A percentile compares a stretch with the other conserved stretches of the same genome.
Evolutionary conservation across 2,329 filamentous ascomycete genomes (phyloP).

Genomic region (Sporothrix inflata): DNA sequence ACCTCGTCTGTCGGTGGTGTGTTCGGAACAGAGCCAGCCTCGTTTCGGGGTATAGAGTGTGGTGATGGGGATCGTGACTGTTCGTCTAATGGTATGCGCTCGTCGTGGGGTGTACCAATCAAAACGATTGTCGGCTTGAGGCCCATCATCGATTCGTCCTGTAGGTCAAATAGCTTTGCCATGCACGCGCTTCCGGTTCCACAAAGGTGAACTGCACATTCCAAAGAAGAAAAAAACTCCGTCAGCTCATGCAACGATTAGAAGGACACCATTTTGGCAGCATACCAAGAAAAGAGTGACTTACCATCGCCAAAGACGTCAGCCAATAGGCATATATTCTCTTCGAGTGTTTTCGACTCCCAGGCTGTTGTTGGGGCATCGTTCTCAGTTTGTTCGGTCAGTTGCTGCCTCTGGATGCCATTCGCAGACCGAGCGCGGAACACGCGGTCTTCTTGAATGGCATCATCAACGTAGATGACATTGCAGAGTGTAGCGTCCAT

Average conservation of each 20-base stretch:
- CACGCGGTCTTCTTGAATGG: constrained; percentile 52
- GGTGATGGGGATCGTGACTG: constrained; percentile 49
- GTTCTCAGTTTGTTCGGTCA: neutral
- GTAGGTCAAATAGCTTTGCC: constrained; percentile 55
- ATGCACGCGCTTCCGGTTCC: constrained; percentile 58
- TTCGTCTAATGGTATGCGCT: constrained; percentile 46
- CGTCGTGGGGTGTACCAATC: constrained; percentile 59
- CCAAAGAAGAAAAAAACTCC: neutral
- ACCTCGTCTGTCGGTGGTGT: constrained; percentile 50
- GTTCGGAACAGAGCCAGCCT: constrained; percentile 41
- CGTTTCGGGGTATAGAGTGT: constrained; percentile 44
- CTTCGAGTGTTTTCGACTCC: constrained; percentile 47
- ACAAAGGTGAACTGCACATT: constrained; percentile 56
- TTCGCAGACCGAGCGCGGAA: constrained; percentile 41
- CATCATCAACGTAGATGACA: constrained; percentile 63
- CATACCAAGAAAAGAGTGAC: constrained; percentile 33
- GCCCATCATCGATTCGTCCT: constrained; percentile 56
- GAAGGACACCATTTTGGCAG: neutral
- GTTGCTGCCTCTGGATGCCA: constrained; percentile 28
- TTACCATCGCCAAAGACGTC: constrained; percentile 60
- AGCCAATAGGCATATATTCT: constrained; percentile 55
- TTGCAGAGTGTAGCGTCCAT: constrained; percentile 63
- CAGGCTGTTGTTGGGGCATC: constrained; percentile 32
- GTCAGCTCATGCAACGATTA: neutral
- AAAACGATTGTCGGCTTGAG: constrained; percentile 61